Conservation (phyloP, 768 basidiomycete genomes). For the Lactifluus piperatus region DNA sequence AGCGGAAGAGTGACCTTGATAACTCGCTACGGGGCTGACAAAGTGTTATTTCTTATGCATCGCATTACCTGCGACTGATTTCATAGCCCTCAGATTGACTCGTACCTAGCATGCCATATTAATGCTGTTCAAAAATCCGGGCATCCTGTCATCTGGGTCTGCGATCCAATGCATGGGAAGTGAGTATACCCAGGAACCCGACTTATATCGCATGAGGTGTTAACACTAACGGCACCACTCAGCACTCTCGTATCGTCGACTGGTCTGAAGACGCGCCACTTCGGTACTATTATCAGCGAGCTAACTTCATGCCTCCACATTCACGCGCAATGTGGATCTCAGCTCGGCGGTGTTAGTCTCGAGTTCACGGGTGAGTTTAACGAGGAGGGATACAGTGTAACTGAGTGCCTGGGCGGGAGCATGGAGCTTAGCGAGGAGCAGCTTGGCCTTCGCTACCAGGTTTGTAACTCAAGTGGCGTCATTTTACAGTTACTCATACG, state of each 20-base stretch:
- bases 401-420: conserved; percentile 93
- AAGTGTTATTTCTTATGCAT: conserved; percentile 37
- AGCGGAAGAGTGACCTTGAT: conserved; percentile 82
- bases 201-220: background rate
- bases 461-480: conserved; percentile 24
- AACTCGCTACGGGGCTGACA: conserved; percentile 84
- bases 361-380: conserved; percentile 91
- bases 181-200: conserved; percentile 33
- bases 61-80: background rate
- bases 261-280: conserved; percentile 86
- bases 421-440: conserved; percentile 91
- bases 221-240: background rate
- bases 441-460: conserved; percentile 85
- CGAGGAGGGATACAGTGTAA: conserved; percentile 54
- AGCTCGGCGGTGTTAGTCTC: conserved; percentile 75
- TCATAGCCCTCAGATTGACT: conserved; percentile 46
- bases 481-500: background rate
- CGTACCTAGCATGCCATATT: conserved; percentile 74
- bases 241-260: conserved; percentile 77
- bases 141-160: conserved; percentile 90
- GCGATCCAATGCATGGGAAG: conserved; percentile 99
- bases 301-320: conserved; percentile 75
- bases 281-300: conserved; percentile 82
- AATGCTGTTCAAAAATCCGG: conserved; percentile 64
- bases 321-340: conserved; percentile 64